Base-by-base conservation (phyloP, 2,329 filamentous ascomycete species). In the Didymella lethalis region DNA sequence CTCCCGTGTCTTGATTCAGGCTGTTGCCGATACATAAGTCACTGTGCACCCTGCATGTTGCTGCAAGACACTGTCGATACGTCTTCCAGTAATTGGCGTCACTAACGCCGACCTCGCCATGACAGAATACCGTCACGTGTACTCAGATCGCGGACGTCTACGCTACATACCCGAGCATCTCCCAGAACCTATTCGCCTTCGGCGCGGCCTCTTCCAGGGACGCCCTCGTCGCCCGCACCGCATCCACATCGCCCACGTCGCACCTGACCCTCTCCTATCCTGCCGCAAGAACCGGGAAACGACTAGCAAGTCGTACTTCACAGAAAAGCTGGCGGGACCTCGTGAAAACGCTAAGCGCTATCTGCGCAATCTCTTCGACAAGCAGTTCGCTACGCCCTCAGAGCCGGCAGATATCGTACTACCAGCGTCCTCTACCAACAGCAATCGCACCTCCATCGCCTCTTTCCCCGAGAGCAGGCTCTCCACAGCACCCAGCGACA, bases 161-260 rank as follows among this genome's bases (percentile, higher is more conserved):
- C 69, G 72, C 46, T 78, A 78, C 56, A 69, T 77, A 18, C 76
- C 75, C 51, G 75, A 77, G 48, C 69, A 76, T 48, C 63, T 73
- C 20, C 64, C 66, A 64, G 66, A 71, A 20, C 66, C 71, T 31
- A 54, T 61, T 32, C 64, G 63, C 32, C 54, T 66, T 32, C 68
- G 68, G 32, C 70, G 65, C 43, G 69, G 71, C 61, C 59, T 80
- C 64, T 85, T 84, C 69, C 80, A 81, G 67, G 80, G 79, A 56
- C 81, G 84, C 64, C 80, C 75, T 58, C 80, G 83, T 64, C 78
- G 84, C 68, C 84, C 83, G 43, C 83, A 85, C 65, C 84, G 83
- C 41, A 86, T 86, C 60, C 82, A 84, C 70, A 85, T 86, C 59
- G 79, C 78, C 58, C 81, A 79, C 56, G 84, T 81, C 62, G 80